A percentile compares a stretch with the other conserved stretches of the same genome.
Evolutionary conservation across 2,329 filamentous ascomycete genomes (phyloP).

Genomic region (Bimuria novae-zelandiae): DNA sequence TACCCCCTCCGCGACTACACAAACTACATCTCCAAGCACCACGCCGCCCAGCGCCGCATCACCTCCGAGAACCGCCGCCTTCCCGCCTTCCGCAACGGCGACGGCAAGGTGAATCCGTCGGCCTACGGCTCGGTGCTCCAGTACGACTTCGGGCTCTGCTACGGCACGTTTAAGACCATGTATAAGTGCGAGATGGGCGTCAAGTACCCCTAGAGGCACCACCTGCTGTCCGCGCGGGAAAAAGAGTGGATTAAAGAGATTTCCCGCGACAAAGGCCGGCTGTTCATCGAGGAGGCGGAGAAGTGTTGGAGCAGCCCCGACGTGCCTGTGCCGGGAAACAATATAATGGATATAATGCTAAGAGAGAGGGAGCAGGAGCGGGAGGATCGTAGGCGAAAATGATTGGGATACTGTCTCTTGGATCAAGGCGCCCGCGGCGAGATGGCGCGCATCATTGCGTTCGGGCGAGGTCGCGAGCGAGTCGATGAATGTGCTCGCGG

Average conservation of each 20-base stretch:
- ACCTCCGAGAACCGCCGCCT: neutral
- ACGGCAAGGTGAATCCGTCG: conserved; percentile 8
- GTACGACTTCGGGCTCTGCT: conserved; percentile 6
- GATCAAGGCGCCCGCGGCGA: too few species aligned
- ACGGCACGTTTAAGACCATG: conserved; percentile 6
- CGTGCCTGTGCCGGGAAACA: conserved; percentile 1
- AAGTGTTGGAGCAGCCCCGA: neutral
- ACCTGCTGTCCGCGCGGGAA: neutral
- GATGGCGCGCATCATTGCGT: too few species aligned
- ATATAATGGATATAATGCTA: conserved; percentile 1
- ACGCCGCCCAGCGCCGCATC: neutral
- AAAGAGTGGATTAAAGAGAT: conserved; percentile 1
- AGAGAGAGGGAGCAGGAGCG: neutral
- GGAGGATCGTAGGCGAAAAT: neutral
- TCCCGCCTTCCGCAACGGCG: neutral
- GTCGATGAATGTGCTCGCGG: too few species aligned
- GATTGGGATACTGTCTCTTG: too few species aligned
- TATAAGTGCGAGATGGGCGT: conserved; percentile 3
- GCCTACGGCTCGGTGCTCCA: neutral
- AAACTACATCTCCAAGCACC: neutral
- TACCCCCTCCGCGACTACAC: conserved; percentile 5
- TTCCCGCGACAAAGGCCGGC: neutral
- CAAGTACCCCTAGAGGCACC: conserved; percentile 3
- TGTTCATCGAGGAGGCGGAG: neutral
- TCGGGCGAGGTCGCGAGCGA: too few species aligned